Base-by-base conservation (phyloP, 2,329 filamentous ascomycete species). In the Fusarium acutatum region DNA sequence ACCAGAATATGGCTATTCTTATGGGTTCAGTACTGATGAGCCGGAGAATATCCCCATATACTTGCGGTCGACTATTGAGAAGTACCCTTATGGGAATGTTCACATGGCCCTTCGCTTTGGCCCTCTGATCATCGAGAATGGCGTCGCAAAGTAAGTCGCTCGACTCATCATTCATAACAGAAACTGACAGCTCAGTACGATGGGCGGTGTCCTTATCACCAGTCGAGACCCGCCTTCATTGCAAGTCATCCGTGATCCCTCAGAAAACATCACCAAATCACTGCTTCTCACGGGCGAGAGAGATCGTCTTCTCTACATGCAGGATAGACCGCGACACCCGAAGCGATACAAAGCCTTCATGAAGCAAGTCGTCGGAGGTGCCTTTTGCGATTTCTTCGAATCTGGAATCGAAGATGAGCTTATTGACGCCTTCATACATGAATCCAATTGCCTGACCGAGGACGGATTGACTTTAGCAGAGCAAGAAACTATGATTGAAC, bases 331-430 rank as follows among this genome's bases (percentile, higher is more conserved):
- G 6, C 61, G 71, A 9, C n/a, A 53, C 10, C 75, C 64, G 2
- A 82, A 82, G 47, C 78, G 81, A 11, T 81, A 80, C 69, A 83
- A 82, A 49, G 78, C 78, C 6, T 73, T 83, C 46, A 79, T 83
- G 80, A 84, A 84, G 60, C 82, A 84, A 71, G 79, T 84, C 12
- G 81, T 82, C 15, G 83, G 83, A 1, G 77, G 75, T 1, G 77
- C 81, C 6, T 84, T 84, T 61, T 77, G 72, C 18, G 76, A 77
- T 3, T 68, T 80, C 17, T 74, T 80, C 20, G 58, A 77, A 28
- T 43, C 74, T 4, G 38, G 61, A 1, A 37, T 64, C 1, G 79
- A 82, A 56, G 69, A 74, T 7, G 72, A 77, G 2, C 76, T 83
- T 15, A 67, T 82, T 43, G 60, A 79, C 20, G 56, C 71, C 32